Evolutionary conservation across 2,329 filamentous ascomycete species (phyloP), one percentile per base, ranked within the genome.

Genomic region (Teratosphaeria destructans): DNA sequence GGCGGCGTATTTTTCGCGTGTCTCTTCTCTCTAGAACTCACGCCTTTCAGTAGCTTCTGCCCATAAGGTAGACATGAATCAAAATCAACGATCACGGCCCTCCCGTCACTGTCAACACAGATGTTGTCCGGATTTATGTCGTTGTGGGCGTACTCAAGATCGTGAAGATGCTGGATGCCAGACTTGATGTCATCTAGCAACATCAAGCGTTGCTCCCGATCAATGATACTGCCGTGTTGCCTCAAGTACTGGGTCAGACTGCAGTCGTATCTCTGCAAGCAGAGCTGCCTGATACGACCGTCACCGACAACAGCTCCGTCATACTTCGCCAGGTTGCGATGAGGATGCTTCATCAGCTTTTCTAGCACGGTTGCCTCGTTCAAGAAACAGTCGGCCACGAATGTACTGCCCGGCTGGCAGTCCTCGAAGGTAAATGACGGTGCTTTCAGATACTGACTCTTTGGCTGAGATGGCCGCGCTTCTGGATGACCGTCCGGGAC

Each of bases 81-180:
- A 61, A 73, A 74, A 61, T 75, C 73, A 43, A 76, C 67, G 54
- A 76, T 65, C 34, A 72, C 65, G 7, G 74, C 65, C 5, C 61
- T 62, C 19, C 69, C 68, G 37, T 60, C 54, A 26, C 63, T 62
- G 62, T 72, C 66, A 26, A 76, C 53, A 63, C 73, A 73, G 49
- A 75, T 68, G 56, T 72, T 74, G 37, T 63, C 63, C 7, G 71
- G 70, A 54, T 69, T 72, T 53, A 76, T 70, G 56, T 74, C 70
- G 60, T 75, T 76, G 60, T 75, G 72, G 10, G 72, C 67, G 37
- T 69, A 56, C 0, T 70, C 72, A 1, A 75, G 64, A 1, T 64
- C 67, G 62, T 75, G 73, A 19, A 75, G 62, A 63, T 75, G 71
- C 58, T 63, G 61, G 7, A 75, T 63, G 26, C 67, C 73, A 14